Evolutionary conservation across 2,329 filamentous ascomycete species (phyloP).

Genomic region (Epichloe brachyelytri): DNA sequence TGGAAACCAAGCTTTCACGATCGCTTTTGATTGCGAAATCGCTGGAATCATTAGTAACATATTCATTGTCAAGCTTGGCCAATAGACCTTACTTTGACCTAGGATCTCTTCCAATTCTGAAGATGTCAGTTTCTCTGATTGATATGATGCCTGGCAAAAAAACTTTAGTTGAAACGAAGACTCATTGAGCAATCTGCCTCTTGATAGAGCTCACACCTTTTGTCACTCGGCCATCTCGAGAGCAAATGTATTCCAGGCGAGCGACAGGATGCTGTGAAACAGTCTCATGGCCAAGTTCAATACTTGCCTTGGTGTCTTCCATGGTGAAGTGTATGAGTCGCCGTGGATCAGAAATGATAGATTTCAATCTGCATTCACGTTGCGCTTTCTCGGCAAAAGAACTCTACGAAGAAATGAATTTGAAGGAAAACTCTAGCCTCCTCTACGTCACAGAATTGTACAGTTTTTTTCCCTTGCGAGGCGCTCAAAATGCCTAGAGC

Average conservation of each 20-base stretch:
- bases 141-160: slow-evolving; percentile 14
- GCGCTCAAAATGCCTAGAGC: background rate
- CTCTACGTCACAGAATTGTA: background rate
- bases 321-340: background rate
- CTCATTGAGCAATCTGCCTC: background rate
- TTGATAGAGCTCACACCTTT: slow-evolving; percentile 1
- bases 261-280: background rate
- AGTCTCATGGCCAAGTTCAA: background rate
- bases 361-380: background rate
- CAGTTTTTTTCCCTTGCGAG: background rate
- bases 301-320: background rate
- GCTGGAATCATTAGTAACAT: slow-evolving; percentile 14
- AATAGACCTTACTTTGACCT: slow-evolving; percentile 18
- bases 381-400: background rate
- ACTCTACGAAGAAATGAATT: background rate
- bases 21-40: slow-evolving; percentile 24
- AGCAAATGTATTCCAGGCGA: slow-evolving; percentile 4
- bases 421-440: too few relatives aligned
- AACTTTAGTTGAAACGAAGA: background rate
- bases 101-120: slow-evolving; percentile 24
- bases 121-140: slow-evolving; percentile 18
- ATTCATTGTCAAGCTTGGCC: background rate
- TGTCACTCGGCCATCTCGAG: background rate
- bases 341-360: background rate
- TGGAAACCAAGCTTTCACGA: slow-evolving; percentile 30